Percentiles rank a stretch among this genome's conserved stretches.
phyloP scores from a whole-genome alignment of 805 yeast genomes.

The Kodamaea kaohsiungensis region DNA sequence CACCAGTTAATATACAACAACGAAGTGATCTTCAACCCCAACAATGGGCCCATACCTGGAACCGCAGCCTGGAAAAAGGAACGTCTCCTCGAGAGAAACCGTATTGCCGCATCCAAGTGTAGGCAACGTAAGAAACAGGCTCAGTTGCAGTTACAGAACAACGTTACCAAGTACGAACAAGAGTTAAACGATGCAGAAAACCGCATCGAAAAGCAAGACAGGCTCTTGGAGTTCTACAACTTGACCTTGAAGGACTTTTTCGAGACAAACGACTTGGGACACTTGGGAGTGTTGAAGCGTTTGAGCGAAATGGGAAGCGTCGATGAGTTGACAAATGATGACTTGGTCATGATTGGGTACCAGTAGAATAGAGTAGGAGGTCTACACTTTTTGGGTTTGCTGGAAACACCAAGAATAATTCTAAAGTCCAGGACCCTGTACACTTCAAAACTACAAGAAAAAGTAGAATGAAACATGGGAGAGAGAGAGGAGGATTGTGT shows the following conservation, averaged over 20 bases:
- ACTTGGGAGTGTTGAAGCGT: slow-evolving; percentile 9
- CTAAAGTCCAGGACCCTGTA: not conserved
- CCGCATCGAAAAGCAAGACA: slow-evolving; percentile 24
- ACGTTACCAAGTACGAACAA: slow-evolving; percentile 48
- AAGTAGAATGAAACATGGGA: no score
- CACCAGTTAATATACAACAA: slow-evolving; percentile 54
- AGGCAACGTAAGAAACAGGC: slow-evolving; percentile 69
- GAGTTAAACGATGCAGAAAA: slow-evolving; percentile 38
- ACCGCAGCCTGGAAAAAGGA: slow-evolving; percentile 69
- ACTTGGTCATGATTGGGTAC: slow-evolving; percentile 4
- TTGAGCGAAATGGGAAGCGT: slow-evolving; percentile 1
- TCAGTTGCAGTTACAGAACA: slow-evolving; percentile 64
- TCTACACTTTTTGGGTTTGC: no score
- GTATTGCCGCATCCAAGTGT: slow-evolving; percentile 71
- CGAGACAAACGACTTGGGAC: slow-evolving; percentile 10
- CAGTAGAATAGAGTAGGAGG: not conserved
- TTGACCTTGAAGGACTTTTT: slow-evolving; percentile 11
- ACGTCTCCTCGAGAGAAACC: slow-evolving; percentile 57
- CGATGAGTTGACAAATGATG: slow-evolving; percentile 11
- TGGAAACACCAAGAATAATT: no score
- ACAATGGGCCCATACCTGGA: slow-evolving; percentile 61
- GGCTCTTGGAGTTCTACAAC: slow-evolving; percentile 12
- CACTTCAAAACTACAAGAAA: not conserved
- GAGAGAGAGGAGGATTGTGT: not conserved
- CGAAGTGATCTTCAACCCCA: slow-evolving; percentile 54